A percentile compares a stretch with the other conserved stretches of the same genome.
These are phyloP conservation scores for Blattamonas nauphoetae DNA, from an alignment of 78 protist species.

Conservation along the genomic window DNA sequence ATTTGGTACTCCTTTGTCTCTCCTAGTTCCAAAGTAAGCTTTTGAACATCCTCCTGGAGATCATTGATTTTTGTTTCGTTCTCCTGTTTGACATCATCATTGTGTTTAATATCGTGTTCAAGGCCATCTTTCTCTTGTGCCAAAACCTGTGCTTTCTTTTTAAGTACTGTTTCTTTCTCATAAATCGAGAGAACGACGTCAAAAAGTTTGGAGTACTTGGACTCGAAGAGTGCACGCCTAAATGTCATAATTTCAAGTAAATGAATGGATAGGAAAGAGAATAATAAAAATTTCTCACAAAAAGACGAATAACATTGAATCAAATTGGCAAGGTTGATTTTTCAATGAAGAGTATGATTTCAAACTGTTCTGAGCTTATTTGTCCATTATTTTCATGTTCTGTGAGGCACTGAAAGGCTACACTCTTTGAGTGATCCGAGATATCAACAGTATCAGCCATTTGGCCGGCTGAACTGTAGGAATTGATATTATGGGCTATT, in stretches of 20 bases:
- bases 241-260: too few species aligned
- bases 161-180: constrained; percentile 29
- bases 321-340: too few species aligned
- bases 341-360: too few species aligned
- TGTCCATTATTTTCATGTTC: background rate
- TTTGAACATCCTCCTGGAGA: background rate
- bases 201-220: constrained; percentile 33
- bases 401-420: background rate
- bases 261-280: too few species aligned
- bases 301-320: too few species aligned
- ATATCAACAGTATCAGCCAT: background rate
- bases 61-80: background rate
- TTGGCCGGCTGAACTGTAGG: background rate
- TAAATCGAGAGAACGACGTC: constrained; percentile 24
- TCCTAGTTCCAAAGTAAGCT: background rate
- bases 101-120: background rate
- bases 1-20: background rate
- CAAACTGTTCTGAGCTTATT: background rate
- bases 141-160: constrained; percentile 19
- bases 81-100: background rate
- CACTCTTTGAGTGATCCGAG: background rate
- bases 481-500: background rate
- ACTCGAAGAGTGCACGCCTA: constrained; percentile 8
- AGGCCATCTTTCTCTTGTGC: background rate
- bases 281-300: too few species aligned